These are phyloP conservation scores for Lupinus albus DNA, from an alignment of 306 rosid species.

Conservation along the genomic window DNA sequence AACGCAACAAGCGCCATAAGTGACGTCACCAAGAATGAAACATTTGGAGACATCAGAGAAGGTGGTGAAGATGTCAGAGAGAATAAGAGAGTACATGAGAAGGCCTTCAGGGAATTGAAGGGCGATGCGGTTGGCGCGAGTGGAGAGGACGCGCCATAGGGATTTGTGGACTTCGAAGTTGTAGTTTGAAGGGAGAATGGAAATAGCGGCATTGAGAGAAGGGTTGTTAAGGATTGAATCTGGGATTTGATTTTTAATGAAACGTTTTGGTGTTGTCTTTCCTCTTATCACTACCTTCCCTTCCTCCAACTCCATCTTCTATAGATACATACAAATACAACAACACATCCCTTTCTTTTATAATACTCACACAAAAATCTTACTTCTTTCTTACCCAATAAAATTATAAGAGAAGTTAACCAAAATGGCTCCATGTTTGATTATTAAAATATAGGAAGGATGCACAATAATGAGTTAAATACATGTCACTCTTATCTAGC, in stretches of 20 bases:
- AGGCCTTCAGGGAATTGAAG: conserved; percentile 92
- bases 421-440: no score
- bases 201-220: conserved; percentile 50
- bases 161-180: conserved; percentile 87
- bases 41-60: conserved; percentile 64
- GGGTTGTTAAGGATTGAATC: conserved; percentile 55
- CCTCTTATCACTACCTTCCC: neutral
- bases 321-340: no score
- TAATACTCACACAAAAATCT: no score
- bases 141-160: conserved; percentile 78
- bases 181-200: conserved; percentile 66
- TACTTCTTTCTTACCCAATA: no score
- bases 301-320: neutral
- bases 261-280: conserved; percentile 42
- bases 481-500: no score
- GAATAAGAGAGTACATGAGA: conserved; percentile 82
- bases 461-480: no score
- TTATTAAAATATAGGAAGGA: no score
- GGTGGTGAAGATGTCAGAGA: conserved; percentile 82
- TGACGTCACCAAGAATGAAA: conserved; percentile 76
- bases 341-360: no score
- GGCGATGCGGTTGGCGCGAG: conserved; percentile 65
- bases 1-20: conserved; percentile 86
- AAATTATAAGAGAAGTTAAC: no score
- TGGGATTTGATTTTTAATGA: conserved; percentile 53